These are phyloP conservation scores for Hypoxylon sp. DNA, from an alignment of 2,329 filamentous ascomycete genomes.

Conservation along the genomic window DNA sequence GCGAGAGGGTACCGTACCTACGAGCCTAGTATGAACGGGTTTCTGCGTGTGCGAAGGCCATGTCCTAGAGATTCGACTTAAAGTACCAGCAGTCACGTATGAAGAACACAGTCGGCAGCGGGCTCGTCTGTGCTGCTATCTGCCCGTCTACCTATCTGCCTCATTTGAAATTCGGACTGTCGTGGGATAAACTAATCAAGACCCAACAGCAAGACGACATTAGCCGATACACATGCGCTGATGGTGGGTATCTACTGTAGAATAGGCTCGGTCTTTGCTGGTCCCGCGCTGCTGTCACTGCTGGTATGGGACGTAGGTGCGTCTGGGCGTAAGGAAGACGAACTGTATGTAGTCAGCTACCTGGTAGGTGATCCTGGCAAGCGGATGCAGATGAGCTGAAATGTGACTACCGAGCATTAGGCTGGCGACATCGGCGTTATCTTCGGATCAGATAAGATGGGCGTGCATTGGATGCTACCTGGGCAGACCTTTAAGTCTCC, in stretches of 20 bases:
- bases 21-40: slow-evolving; percentile 10
- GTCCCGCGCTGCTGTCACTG: slow-evolving; percentile 3
- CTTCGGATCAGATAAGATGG: slow-evolving; percentile 63
- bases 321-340: neutral
- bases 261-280: slow-evolving; percentile 6
- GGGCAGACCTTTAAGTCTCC: neutral
- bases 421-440: slow-evolving; percentile 57
- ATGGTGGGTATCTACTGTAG: slow-evolving; percentile 1
- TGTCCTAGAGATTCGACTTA: slow-evolving; percentile 8
- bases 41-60: slow-evolving; percentile 6
- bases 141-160: slow-evolving; percentile 9
- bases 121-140: neutral
- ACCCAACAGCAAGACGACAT: slow-evolving; percentile 13
- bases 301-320: too few species aligned
- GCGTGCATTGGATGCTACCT: slow-evolving; percentile 37
- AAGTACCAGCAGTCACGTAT: neutral
- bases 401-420: slow-evolving; percentile 31
- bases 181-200: slow-evolving; percentile 9
- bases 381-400: slow-evolving; percentile 36
- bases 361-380: slow-evolving; percentile 6
- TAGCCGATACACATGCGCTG: slow-evolving; percentile 9
- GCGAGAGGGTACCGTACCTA: neutral
- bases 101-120: neutral
- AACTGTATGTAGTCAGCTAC: slow-evolving; percentile 4
- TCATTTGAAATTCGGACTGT: slow-evolving; percentile 6